Conservation (phyloP, 2,329 filamentous ascomycete genomes). For the Leptographium radiaticola region DNA sequence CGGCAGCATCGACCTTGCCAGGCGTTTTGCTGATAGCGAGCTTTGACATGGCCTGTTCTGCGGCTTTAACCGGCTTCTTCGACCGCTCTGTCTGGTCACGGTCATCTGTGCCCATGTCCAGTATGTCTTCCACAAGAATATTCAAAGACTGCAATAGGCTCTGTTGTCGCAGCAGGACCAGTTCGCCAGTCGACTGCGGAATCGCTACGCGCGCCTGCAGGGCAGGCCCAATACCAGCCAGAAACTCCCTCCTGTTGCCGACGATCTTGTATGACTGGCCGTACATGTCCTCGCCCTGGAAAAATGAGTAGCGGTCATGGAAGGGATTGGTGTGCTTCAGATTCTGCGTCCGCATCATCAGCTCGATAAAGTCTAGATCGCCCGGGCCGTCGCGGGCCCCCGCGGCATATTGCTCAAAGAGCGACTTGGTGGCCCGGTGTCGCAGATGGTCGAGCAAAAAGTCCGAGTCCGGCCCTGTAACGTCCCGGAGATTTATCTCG, state of each 20-base stretch:
- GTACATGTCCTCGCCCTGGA: conserved; percentile 26
- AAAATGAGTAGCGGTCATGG: conserved; percentile 23
- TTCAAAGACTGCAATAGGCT: conserved; percentile 24
- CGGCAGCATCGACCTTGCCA: conserved; percentile 18
- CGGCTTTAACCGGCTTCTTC: conserved; percentile 19
- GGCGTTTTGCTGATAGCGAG: conserved; percentile 16
- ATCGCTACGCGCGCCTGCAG: conserved; percentile 14
- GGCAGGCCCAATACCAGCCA: conserved; percentile 13
- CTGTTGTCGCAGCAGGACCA: conserved; percentile 27
- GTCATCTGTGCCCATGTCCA: conserved; percentile 22
- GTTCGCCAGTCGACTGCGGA: conserved; percentile 17
- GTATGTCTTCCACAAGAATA: conserved; percentile 28
- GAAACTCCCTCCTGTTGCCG: conserved; percentile 11
- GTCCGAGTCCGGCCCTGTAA: conserved; percentile 22
- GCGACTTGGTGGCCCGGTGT: conserved; percentile 9
- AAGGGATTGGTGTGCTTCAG: conserved; percentile 17
- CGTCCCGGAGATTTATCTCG: conserved; percentile 30
- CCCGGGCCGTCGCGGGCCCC: conserved; percentile 18
- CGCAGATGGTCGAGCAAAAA: conserved; percentile 11
- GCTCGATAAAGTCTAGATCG: conserved; percentile 21
- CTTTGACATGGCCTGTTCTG: conserved; percentile 18
- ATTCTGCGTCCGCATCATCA: conserved; percentile 21
- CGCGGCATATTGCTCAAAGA: conserved; percentile 8
- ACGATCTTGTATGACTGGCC: conserved; percentile 21
- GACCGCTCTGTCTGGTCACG: conserved; percentile 13